These are phyloP conservation scores for Sugiyamaella valdiviana DNA, from an alignment of 805 yeast species.

Conservation along the genomic window DNA sequence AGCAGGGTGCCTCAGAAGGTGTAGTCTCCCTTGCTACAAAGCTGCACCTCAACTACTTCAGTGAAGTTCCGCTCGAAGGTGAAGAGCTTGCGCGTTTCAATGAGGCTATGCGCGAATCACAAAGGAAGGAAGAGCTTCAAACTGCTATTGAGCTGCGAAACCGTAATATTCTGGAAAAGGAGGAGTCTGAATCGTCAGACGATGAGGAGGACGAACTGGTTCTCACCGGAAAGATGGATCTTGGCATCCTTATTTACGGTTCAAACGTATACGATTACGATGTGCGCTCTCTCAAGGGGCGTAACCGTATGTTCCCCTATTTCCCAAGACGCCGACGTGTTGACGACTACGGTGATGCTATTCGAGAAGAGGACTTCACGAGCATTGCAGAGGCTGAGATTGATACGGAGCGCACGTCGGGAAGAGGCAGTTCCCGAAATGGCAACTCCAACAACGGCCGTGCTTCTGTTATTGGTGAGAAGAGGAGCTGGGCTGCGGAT, in stretches of 20 bases:
- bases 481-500: conserved; percentile 32
- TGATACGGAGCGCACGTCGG: not conserved
- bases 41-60: conserved; percentile 13
- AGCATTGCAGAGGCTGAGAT: conserved; percentile 24
- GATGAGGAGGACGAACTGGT: conserved; percentile 29
- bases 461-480: conserved; percentile 30
- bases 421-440: conserved; percentile 6
- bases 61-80: conserved; percentile 32
- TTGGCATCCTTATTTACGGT: conserved; percentile 26
- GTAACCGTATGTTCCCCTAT: conserved; percentile 71
- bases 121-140: conserved; percentile 24
- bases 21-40: conserved; percentile 13
- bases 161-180: conserved; percentile 34
- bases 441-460: conserved; percentile 25
- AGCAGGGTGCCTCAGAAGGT: conserved; percentile 1
- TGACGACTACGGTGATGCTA: conserved; percentile 85
- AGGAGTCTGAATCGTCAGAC: conserved; percentile 26
- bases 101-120: conserved; percentile 20
- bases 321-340: conserved; percentile 49
- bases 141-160: conserved; percentile 34
- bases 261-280: conserved; percentile 46
- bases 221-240: conserved; percentile 23
- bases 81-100: conserved; percentile 29
- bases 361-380: conserved; percentile 58
- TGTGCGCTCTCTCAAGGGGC: conserved; percentile 38